Base-by-base conservation (phyloP, 805 yeast genomes). In the Teunomyces atbi region DNA sequence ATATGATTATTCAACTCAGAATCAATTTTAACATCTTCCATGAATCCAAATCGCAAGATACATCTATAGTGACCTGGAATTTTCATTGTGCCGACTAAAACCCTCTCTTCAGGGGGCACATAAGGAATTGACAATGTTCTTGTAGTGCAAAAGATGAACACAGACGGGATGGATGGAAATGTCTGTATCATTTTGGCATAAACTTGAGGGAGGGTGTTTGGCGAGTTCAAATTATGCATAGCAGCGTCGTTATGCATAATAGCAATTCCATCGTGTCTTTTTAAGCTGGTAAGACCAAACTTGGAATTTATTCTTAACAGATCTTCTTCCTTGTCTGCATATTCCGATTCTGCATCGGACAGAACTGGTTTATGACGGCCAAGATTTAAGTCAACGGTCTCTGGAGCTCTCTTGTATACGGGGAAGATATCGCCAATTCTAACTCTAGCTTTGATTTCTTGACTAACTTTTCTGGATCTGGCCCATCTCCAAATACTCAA, bases 401-500 rank as follows among this genome's bases (percentile, higher is more conserved):
- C 51, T 0, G 52, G 49, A 6, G 36, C 38, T 36, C 41, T 48
- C 28, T 59, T 61, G 44, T 55, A 56, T n/a, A 44, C 47, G 0
- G 68, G 68, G 46, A 62, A 73, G 10, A 76, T 16, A n/a, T 69
- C 73, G 18, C 60, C 55, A 20, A 73, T 55, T 42, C 61, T 60
- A 13, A 67, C 60, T 47, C 73, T 60, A 4, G 64, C 51, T 13
- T 53, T 50, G 41, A 61, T 60, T 42, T 77, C 79, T 30, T 68
- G 57, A 36, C 66, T 61, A 21, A 74, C 68, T 43, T 72, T 69
- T 49, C 65, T 59, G 30, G 69, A 58, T 42, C 81, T 62, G 39
- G 64, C 65, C 74, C 77, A 77, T 55, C 80, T 65, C 84, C 83
- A 79, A 46, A 69, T 62, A 4, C 61, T 37, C 33, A 79, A 65